Evolutionary conservation across 352 stramenopile species (phyloP).

Genomic region (Sclerospora graminicola): DNA sequence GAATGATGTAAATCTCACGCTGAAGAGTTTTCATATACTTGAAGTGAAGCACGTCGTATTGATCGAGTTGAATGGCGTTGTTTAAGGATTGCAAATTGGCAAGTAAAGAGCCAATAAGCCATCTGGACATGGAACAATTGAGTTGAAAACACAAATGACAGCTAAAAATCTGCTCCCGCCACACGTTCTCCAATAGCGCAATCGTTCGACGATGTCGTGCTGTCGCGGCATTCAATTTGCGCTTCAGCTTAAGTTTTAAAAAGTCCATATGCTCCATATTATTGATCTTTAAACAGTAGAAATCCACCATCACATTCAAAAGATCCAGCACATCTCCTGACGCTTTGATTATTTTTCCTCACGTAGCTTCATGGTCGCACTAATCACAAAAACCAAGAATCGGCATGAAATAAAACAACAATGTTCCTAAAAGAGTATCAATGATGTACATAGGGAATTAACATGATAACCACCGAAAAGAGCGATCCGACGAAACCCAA

Average conservation of each 20-base stretch:
- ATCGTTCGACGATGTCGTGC: constrained; percentile 49
- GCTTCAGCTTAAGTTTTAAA: no score
- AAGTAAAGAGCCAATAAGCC: constrained; percentile 53
- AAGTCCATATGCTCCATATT: no score
- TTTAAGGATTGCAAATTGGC: no score
- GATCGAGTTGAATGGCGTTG: no score
- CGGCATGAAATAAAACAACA: no score
- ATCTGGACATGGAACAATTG: constrained; percentile 54
- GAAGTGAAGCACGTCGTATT: constrained; percentile 52
- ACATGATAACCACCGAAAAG: no score
- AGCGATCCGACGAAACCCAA: constrained; percentile 66
- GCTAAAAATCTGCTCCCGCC: constrained; percentile 74
- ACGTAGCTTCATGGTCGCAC: constrained; percentile 38
- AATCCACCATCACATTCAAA: no score
- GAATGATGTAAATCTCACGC: no score
- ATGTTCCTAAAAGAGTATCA: background rate
- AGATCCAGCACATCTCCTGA: no score
- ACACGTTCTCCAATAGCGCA: constrained; percentile 52
- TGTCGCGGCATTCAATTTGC: constrained; percentile 49
- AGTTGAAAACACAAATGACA: constrained; percentile 59
- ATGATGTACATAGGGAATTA: constrained; percentile 59
- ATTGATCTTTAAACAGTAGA: no score
- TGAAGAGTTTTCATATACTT: constrained; percentile 66
- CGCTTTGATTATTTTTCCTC: constrained; percentile 56
- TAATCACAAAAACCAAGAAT: no score